Evolutionary conservation across 805 yeast species (phyloP), one percentile per base, ranked within the genome.

Genomic region (Myxozyma nipponensis): DNA sequence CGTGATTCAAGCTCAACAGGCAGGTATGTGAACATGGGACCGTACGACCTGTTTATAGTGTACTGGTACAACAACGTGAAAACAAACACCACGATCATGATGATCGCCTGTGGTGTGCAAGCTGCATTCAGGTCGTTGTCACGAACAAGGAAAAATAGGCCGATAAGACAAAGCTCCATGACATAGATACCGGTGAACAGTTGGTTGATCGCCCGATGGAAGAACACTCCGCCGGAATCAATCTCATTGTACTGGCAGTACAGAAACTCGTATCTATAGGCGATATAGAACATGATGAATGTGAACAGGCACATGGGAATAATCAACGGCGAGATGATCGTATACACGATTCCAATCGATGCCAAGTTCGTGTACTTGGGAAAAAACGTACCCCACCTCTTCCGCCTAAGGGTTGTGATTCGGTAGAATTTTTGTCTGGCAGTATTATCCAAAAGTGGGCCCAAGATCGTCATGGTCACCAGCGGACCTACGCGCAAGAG

Each of bases 181-280:
- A 89, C 86, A 64, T 89, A 89, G 1, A 89, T 69, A 0, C 97
- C 97, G 0, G 85, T 73, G 61, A 84, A 87, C 39, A 89, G 66
- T 50, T 87, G 95, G 50, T 84, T 74, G 18, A 89, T 66, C 0
- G 95, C 95, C 2, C 72, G 72, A 1, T 93, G 86, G 64, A 86
- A 89, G 40, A 84, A 71, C 50, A 71, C 73, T 0, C 96, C 96
- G 28, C 62, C 62, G 2, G 71, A 64, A 22, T 63, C 66, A 25
- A 63, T 54, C 3, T 56, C 54, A 19, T 69, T 69, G 55, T 76
- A 73, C n/a, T 47, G 48, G 43, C 57, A 52, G 63, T 76, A 82
- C 42, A 82, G 77, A 58, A 77, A 80, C 54, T 77, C 77, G 63
- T 85, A 85, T 65, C 85, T 86, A 72, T 78, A 84, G 4, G 91